A percentile compares a stretch with the other conserved stretches of the same genome.
Evolutionary conservation across 2,329 filamentous ascomycete species (phyloP).

Genomic region (Cercospora sp.): DNA sequence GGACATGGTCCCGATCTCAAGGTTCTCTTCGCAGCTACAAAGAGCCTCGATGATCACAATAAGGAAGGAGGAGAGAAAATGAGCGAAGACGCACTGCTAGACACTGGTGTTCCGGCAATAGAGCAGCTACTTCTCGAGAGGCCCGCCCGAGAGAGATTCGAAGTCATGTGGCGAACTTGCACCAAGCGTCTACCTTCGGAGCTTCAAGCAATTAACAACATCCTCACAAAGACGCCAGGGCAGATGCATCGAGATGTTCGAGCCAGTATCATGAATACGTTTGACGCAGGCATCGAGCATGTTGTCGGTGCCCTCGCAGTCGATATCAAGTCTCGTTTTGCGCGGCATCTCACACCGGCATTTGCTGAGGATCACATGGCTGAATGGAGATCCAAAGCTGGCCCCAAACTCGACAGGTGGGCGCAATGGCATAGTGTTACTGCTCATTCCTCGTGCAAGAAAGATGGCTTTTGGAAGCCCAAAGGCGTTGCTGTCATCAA

Average conservation of each 20-base stretch:
- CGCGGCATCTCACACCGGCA: neutral
- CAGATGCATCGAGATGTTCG: conserved; percentile 13
- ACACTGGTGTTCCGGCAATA: conserved; percentile 27
- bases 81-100: conserved; percentile 20
- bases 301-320: neutral
- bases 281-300: neutral
- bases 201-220: conserved; percentile 9
- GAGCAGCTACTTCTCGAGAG: conserved; percentile 18
- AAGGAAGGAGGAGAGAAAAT: conserved; percentile 7
- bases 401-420: conserved; percentile 10
- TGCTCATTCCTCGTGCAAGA: conserved; percentile 15
- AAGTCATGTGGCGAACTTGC: neutral
- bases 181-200: conserved; percentile 4
- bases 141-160: conserved; percentile 3
- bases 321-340: too few relatives aligned
- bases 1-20: conserved; percentile 22
- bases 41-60: conserved; percentile 25
- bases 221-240: conserved; percentile 8
- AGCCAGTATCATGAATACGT: neutral
- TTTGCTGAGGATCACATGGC: conserved; percentile 1
- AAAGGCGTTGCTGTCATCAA: too few relatives aligned
- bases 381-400: neutral
- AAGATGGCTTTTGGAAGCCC: conserved; percentile 11
- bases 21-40: conserved; percentile 23
- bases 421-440: conserved; percentile 1